phyloP scores from a whole-genome alignment of 495 filamentous ascomycete species.

The Neurospora pannonica region DNA sequence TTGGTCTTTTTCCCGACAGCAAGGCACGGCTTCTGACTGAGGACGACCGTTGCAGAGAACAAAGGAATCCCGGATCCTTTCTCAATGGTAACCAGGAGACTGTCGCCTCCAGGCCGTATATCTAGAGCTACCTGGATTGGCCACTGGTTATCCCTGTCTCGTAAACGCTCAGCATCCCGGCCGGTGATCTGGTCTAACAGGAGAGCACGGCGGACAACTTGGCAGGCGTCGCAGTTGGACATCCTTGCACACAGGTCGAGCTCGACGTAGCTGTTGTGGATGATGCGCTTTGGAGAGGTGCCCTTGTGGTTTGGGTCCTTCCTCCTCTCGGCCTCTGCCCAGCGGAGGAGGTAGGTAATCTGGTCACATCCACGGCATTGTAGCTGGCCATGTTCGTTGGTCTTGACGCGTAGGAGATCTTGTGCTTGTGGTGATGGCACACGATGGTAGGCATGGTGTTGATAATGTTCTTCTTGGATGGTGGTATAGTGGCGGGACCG shows the following conservation, averaged over 20 bases:
- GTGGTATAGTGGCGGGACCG: background rate
- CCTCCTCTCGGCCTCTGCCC: conserved; percentile 18
- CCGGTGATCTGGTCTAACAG: conserved; percentile 21
- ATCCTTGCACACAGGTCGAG: conserved; percentile 16
- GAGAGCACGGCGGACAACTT: conserved; percentile 16
- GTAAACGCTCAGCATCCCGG: conserved; percentile 10
- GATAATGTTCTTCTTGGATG: background rate
- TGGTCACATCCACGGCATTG: conserved; percentile 19
- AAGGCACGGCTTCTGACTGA: background rate
- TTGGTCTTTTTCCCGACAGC: conserved; percentile 3
- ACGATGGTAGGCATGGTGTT: background rate
- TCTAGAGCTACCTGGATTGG: conserved; percentile 13
- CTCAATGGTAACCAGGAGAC: conserved; percentile 11
- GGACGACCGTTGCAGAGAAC: conserved; percentile 12
- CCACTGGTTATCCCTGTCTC: conserved; percentile 11
- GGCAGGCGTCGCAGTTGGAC: conserved; percentile 20
- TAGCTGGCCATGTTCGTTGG: conserved; percentile 14
- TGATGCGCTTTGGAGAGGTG: conserved; percentile 7
- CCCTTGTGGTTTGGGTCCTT: conserved; percentile 10
- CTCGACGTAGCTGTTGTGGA: conserved; percentile 20
- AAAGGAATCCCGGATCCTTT: background rate
- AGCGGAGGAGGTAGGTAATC: conserved; percentile 19
- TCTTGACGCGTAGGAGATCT: conserved; percentile 7
- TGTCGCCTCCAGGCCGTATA: conserved; percentile 8
- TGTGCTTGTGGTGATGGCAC: background rate